phyloP scores from a whole-genome alignment of 148 eudicot genomes.

The Rhododendron molle region DNA sequence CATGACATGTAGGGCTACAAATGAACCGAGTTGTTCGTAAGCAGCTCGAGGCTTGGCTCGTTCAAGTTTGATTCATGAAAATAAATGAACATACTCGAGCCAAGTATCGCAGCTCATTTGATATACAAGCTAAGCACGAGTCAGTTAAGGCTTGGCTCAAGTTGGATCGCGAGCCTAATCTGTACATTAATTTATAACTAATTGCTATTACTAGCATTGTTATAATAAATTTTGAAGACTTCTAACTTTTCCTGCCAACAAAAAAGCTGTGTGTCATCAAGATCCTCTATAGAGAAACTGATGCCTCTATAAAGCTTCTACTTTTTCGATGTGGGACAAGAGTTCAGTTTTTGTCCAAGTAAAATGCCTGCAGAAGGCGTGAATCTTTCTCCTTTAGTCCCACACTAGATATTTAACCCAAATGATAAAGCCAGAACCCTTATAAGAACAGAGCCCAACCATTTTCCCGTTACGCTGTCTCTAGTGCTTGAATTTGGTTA shows the following conservation, averaged over 20 bases:
- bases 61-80: not conserved
- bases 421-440: not conserved
- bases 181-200: not conserved
- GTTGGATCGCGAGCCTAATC: not conserved
- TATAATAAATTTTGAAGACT: not conserved
- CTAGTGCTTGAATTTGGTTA: not conserved
- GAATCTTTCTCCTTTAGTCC: not conserved
- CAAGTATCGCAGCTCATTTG: not conserved
- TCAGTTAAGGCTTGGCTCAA: not conserved
- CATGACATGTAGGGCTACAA: not conserved
- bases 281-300: not conserved
- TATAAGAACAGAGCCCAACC: not conserved
- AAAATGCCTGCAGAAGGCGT: not conserved
- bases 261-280: not conserved
- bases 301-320: not conserved
- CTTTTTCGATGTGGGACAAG: not conserved
- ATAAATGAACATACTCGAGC: not conserved
- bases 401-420: not conserved
- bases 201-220: not conserved
- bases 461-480: not conserved
- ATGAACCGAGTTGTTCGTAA: not conserved
- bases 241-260: not conserved
- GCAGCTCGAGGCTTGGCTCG: not conserved
- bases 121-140: not conserved
- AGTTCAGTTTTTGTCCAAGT: not conserved